Evolutionary conservation across 768 basidiomycete genomes (phyloP).

Genomic region (Candolleomyces efflorescens): DNA sequence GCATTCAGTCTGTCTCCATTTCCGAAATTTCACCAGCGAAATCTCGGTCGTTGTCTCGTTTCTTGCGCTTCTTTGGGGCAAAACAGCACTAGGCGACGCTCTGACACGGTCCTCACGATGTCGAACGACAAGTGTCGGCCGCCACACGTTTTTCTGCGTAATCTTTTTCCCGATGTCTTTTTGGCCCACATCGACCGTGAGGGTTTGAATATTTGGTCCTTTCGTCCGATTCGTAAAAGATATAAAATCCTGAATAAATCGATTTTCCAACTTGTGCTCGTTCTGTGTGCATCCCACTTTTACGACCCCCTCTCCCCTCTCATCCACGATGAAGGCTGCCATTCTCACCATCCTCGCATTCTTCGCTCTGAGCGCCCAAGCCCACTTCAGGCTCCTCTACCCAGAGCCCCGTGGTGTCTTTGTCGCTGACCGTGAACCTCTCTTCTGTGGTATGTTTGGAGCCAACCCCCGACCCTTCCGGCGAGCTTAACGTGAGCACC

Average conservation of each 20-base stretch:
- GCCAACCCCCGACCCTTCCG: neutral
- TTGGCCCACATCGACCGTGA: neutral
- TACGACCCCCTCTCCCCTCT: neutral
- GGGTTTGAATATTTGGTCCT: neutral
- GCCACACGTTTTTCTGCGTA: neutral
- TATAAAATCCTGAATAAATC: neutral
- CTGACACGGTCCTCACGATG: too few relatives aligned
- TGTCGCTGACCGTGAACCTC: conserved; percentile 47
- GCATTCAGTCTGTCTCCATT: too few relatives aligned
- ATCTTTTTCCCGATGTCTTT: neutral
- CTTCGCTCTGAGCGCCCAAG: conserved; percentile 43
- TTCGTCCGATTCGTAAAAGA: neutral
- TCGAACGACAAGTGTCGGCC: too few relatives aligned
- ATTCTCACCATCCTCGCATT: conserved; percentile 13
- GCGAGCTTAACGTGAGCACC: neutral
- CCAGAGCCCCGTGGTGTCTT: conserved; percentile 69
- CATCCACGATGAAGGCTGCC: conserved; percentile 18
- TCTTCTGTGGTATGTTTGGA: conserved; percentile 55
- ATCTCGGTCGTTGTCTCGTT: too few relatives aligned
- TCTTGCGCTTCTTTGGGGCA: too few relatives aligned
- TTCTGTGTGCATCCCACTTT: neutral
- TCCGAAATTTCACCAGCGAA: too few relatives aligned
- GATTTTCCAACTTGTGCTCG: neutral
- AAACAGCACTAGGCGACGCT: too few relatives aligned
- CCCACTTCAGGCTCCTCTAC: conserved; percentile 77